A percentile compares a stretch with the other conserved stretches of the same genome.
Conservation (phyloP, 1,139 yeast genomes). For the Suhomyces maxii region DNA sequence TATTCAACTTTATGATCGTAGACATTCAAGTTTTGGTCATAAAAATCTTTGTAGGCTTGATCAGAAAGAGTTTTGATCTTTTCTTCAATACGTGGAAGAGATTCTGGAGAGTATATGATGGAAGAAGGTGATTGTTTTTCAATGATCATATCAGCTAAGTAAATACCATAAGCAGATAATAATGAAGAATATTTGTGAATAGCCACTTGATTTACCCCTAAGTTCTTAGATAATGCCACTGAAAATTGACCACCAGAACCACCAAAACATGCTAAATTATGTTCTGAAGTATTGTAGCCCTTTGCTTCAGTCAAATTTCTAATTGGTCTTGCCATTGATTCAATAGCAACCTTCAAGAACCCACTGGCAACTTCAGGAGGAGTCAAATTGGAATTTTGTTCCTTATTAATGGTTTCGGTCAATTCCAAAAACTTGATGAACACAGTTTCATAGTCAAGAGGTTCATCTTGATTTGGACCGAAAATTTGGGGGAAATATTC, state of each 20-base stretch:
- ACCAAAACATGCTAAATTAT: constrained; percentile 47
- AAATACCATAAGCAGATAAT: constrained; percentile 46
- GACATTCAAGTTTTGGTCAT: constrained; percentile 29
- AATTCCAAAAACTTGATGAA: constrained; percentile 31
- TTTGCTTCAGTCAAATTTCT: constrained; percentile 47
- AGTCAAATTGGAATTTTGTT: constrained; percentile 23
- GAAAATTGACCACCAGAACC: constrained; percentile 52
- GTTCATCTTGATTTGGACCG: constrained; percentile 44
- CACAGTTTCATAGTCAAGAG: constrained; percentile 36
- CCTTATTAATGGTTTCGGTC: constrained; percentile 35
- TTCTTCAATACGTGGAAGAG: constrained; percentile 22
- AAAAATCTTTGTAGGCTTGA: constrained; percentile 32
- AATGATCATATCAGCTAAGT: constrained; percentile 49
- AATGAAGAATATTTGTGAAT: constrained; percentile 47
- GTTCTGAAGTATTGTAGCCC: constrained; percentile 41
- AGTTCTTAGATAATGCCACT: constrained; percentile 40
- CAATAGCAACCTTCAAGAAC: constrained; percentile 46
- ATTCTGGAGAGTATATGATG: constrained; percentile 23
- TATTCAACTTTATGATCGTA: constrained; percentile 48
- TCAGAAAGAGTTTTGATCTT: constrained; percentile 27
- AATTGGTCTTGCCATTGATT: constrained; percentile 49
- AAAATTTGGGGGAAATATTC: constrained; percentile 45
- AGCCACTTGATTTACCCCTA: constrained; percentile 39
- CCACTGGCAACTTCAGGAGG: constrained; percentile 47
- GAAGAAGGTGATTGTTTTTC: constrained; percentile 64